Base-by-base conservation (phyloP, 345 rosid species). In the Dipteronia sinensis region DNA sequence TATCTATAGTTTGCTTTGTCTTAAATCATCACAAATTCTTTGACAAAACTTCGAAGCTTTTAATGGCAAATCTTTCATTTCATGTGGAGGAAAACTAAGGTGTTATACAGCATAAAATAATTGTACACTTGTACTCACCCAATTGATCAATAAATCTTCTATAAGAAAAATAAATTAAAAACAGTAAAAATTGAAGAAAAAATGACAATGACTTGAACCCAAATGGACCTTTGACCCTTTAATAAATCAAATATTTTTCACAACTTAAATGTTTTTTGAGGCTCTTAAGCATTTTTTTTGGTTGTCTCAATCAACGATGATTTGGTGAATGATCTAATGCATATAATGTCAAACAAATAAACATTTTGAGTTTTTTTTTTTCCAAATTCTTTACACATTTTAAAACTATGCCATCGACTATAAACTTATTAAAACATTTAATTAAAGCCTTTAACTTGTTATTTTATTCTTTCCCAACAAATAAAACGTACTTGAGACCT, bases 11-110 rank as follows among this genome's bases (percentile, higher is more conserved):
- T 61, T 8, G 40, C 76, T 42, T 61, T 61, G 68, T 19, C 67
- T 61, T 62, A 22, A 73, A 44, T 73, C 67, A 38, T 40, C 34
- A 12, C n/a, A 58, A 40, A 73, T 22, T 72, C 55, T n/a, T 73
- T 40, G 55, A 61, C 4, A 23, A 46, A 20, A 22, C 51, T 58
- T 72, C 20, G 34, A 58, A 38, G 49, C 27, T 38, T 53, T 34
- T 15, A 42, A 42, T 31, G n/a, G 31, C 47, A 12, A 17, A 9
- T 31, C 9, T 10, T 7, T 31, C 17, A 31, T 72, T 38, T 34
- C 1, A 68, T 40, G 23, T 68, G 8, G 17, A 42, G 20, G 69
- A 29, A 29, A 8, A 1, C 46, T 65, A 65, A 15, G 69, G 46
- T 65, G 46, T 15, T 29, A 29, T 29, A 16, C 17, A 31, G 10